Base-by-base conservation (phyloP, 306 rosid species). In the Glycine tomentella region DNA sequence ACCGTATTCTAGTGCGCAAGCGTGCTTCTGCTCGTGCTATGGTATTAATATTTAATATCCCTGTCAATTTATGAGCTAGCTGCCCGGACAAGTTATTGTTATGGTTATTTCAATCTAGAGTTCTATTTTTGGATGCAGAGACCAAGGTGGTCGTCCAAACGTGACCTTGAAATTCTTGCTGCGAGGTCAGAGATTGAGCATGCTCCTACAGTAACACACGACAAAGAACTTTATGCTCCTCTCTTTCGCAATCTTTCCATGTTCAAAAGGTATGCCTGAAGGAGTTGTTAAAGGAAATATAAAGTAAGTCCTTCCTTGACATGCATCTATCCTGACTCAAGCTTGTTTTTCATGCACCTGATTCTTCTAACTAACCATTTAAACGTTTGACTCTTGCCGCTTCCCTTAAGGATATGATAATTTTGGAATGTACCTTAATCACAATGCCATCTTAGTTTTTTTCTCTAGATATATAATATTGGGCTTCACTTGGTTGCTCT, bases 191-290 rank as follows among this genome's bases (percentile, higher is more conserved):
- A 88, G 86, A 89, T 95, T 16, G 86, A 88, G 91, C 87, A 81
- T 69, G 94, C 97, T 72, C 82, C 94, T 61, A 42, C 55, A 12
- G 78, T 79, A 58, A 78, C 78, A 81, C 78, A 82, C 65, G 96
- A 93, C 84, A 85, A 49, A 80, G 90, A 89, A 75, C 94, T 95
- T 67, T 85, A 91, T 80, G 90, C 92, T 80, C 92, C 97, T 62
- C 88, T 95, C 72, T 93, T 88, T 79, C 94, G 94, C 77, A 95
- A 95, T 83, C 80, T 90, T 86, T 91, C 98, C 72, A 93, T 88
- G 91, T 95, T 95, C 85, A 93, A 84, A 87, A 93, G 87, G 97
- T 90, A 87, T 72, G 74, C 33, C 67, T 77, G 67, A 75, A 61
- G 64, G 69, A 42, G 42, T 64, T 49, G 55, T 66, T 72, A 46